Percentiles rank a stretch among this genome's conserved stretches.
Evolutionary conservation across 495 filamentous ascomycete species (phyloP).

Genomic region (Darksidea phi): DNA sequence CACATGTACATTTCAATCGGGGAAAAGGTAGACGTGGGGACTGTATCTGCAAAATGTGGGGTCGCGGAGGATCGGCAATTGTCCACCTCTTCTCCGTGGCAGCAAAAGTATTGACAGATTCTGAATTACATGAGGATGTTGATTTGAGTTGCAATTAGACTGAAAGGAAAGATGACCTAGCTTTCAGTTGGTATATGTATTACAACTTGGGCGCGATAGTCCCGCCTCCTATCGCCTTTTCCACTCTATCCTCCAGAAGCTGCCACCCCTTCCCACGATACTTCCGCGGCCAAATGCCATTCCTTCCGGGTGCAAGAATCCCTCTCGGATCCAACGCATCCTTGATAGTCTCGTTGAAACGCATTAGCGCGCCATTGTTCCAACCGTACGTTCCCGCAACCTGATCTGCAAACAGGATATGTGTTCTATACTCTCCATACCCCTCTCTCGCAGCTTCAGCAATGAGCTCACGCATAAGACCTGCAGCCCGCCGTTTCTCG

Average conservation of each 20-base stretch:
- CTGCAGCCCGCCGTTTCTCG: conserved; percentile 43
- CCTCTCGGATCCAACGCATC: conserved; percentile 60
- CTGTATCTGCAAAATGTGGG: conserved; percentile 9
- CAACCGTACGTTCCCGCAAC: conserved; percentile 41
- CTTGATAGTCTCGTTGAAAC: conserved; percentile 56
- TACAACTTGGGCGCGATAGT: conserved; percentile 29
- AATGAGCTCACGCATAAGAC: conserved; percentile 49
- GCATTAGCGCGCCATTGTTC: conserved; percentile 13
- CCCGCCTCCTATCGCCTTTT: conserved; percentile 21
- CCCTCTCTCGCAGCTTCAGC: conserved; percentile 50
- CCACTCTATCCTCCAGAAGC: conserved; percentile 22
- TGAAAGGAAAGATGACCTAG: too few relatives aligned
- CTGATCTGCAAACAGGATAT: conserved; percentile 58
- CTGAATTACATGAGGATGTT: too few relatives aligned
- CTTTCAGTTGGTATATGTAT: not conserved
- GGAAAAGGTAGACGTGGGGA: not conserved
- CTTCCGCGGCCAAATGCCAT: conserved; percentile 56
- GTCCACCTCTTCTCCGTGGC: too few relatives aligned
- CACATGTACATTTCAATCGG: not conserved
- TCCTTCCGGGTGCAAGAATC: conserved; percentile 56
- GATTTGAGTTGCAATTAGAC: too few relatives aligned
- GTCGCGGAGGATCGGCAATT: conserved; percentile 17
- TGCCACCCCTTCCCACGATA: conserved; percentile 50
- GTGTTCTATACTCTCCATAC: conserved; percentile 60
- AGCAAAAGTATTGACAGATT: too few relatives aligned